phyloP scores from a whole-genome alignment of 1,284 basidiomycete genomes.

The Naganishia albida region DNA sequence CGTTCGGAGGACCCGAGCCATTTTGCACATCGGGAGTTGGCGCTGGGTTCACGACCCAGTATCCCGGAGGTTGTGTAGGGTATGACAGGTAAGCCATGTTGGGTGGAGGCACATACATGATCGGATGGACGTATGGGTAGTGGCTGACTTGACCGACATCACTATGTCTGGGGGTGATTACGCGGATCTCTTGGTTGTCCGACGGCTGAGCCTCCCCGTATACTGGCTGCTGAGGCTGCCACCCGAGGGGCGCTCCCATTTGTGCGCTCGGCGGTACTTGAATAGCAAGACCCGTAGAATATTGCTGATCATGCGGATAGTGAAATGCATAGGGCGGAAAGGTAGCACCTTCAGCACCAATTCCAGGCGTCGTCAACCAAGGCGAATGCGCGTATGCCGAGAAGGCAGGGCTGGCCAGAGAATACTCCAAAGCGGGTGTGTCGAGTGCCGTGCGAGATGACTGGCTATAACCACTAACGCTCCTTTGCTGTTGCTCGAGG shows the following conservation, averaged over 20 bases:
- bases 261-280: neutral
- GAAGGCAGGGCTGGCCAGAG: slow-evolving; percentile 23
- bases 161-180: slow-evolving; percentile 4
- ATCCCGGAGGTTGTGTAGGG: slow-evolving; percentile 9
- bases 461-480: slow-evolving; percentile 3
- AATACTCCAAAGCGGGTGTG: slow-evolving; percentile 27
- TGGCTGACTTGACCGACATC: neutral
- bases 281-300: slow-evolving; percentile 10
- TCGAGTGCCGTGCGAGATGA: neutral
- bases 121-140: neutral
- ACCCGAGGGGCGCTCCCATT: neutral
- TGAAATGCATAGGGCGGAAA: neutral
- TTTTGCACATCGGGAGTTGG: neutral
- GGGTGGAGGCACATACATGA: slow-evolving; percentile 5
- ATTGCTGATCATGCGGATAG: slow-evolving; percentile 2
- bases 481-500: slow-evolving; percentile 8
- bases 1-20: neutral
- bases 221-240: slow-evolving; percentile 1
- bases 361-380: slow-evolving; percentile 23
- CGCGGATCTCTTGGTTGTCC: neutral
- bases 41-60: slow-evolving; percentile 7
- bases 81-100: slow-evolving; percentile 13
- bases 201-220: neutral
- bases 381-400: slow-evolving; percentile 25
- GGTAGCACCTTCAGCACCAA: slow-evolving; percentile 5